Evolutionary conservation across 106 monocot species (phyloP).

Genomic region (Dendrobium chrysotoxum): DNA sequence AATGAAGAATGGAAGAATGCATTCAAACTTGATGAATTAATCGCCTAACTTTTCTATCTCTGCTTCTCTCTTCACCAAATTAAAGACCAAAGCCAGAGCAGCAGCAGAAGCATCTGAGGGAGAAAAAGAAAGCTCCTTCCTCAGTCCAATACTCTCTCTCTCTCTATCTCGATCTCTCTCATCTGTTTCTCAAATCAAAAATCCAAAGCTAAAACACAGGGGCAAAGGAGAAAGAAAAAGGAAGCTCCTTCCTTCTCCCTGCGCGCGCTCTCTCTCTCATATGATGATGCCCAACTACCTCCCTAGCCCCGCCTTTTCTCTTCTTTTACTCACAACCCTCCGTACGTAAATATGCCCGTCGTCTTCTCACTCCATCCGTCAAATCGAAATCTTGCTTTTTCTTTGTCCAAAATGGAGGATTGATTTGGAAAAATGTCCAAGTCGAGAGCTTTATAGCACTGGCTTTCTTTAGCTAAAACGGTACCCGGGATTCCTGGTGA

Average conservation of each 20-base stretch:
- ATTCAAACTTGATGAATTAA: background rate
- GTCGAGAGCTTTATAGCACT: background rate
- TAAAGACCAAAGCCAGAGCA: background rate
- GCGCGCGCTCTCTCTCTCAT: background rate
- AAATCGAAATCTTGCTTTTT: conserved; percentile 5
- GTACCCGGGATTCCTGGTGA: conserved; percentile 9
- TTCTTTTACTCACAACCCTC: background rate
- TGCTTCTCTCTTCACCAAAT: too few species aligned
- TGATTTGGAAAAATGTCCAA: conserved; percentile 1
- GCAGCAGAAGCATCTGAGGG: background rate
- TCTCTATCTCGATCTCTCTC: background rate
- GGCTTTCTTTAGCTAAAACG: background rate
- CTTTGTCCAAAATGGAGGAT: background rate
- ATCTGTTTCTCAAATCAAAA: background rate
- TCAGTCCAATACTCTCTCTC: background rate
- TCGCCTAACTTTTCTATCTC: background rate
- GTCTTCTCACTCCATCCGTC: background rate
- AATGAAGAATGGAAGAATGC: background rate
- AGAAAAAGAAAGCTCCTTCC: background rate
- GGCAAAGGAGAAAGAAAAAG: background rate
- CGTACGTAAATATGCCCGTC: conserved; percentile 6
- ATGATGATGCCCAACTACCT: background rate
- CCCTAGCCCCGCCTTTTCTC: background rate
- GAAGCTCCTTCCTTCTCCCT: background rate
- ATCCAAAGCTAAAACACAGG: background rate